Evolutionary conservation across 225 moss, liverwort and hornwort species (phyloP).

Genomic region (Rhytidiadelphus loreus): DNA sequence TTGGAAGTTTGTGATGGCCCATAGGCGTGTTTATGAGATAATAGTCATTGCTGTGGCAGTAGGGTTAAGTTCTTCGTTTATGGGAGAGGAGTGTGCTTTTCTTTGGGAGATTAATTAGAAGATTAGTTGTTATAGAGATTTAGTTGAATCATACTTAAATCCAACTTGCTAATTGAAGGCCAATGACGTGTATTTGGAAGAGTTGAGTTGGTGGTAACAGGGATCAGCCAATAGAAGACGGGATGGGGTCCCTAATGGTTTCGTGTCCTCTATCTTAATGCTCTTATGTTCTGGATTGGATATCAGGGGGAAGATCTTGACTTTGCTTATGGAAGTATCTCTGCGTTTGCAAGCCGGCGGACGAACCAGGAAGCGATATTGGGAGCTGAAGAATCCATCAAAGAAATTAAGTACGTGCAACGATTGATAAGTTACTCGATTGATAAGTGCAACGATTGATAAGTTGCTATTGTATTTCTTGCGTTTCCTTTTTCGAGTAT

Average conservation of each 20-base stretch:
- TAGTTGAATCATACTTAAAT: neutral
- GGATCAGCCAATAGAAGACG: neutral
- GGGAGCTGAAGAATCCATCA: slow-evolving; percentile 87
- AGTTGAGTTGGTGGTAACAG: neutral
- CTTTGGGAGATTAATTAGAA: neutral
- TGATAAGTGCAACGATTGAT: neutral
- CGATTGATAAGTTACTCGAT: neutral
- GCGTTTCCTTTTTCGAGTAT: neutral
- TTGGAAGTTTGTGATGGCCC: neutral
- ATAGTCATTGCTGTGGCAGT: neutral
- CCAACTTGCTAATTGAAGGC: neutral
- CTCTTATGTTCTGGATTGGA: neutral
- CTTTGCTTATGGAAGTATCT: slow-evolving; percentile 94
- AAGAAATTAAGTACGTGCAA: slow-evolving; percentile 70
- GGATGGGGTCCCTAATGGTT: neutral
- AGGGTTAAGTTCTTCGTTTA: neutral
- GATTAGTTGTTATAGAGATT: neutral
- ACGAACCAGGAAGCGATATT: slow-evolving; percentile 92
- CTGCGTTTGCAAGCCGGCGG: slow-evolving; percentile 80
- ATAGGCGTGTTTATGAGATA: neutral
- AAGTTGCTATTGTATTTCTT: neutral
- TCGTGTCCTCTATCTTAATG: neutral
- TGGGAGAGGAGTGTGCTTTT: neutral
- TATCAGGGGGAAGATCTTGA: slow-evolving; percentile 89
- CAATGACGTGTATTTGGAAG: neutral